Evolutionary conservation across 805 yeast genomes (phyloP).

Genomic region (Candida piceae): DNA sequence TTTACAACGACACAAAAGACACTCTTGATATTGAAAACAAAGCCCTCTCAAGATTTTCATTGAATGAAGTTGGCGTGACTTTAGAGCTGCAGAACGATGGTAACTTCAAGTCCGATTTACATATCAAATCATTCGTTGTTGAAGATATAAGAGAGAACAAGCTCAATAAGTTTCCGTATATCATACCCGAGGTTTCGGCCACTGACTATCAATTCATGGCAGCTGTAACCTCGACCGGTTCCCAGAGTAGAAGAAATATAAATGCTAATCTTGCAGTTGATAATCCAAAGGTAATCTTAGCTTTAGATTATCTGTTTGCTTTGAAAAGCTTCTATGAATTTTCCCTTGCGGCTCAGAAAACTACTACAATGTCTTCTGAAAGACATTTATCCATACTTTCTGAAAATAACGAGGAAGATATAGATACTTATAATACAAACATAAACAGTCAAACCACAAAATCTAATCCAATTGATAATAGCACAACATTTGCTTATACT

Average conservation of each 20-base stretch:
- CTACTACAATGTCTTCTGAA: background rate
- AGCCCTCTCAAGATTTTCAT: conserved; percentile 50
- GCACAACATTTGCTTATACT: background rate
- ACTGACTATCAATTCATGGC: conserved; percentile 70
- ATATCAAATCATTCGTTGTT: conserved; percentile 68
- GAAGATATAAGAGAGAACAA: conserved; percentile 62
- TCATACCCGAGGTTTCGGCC: conserved; percentile 65
- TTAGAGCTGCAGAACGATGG: conserved; percentile 50
- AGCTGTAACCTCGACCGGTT: conserved; percentile 40
- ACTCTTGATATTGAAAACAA: conserved; percentile 32
- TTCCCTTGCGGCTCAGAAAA: conserved; percentile 18
- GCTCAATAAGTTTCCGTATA: conserved; percentile 69
- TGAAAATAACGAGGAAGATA: conserved; percentile 8
- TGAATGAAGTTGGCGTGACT: conserved; percentile 51
- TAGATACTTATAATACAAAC: background rate
- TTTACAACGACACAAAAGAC: conserved; percentile 48
- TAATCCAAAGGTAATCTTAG: conserved; percentile 74
- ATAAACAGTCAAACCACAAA: conserved; percentile 6
- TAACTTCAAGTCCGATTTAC: conserved; percentile 53
- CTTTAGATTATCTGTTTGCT: conserved; percentile 81
- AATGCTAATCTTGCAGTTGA: conserved; percentile 62
- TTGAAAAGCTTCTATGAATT: conserved; percentile 58
- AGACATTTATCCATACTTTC: background rate
- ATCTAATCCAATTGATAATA: conserved; percentile 3
- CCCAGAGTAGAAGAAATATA: conserved; percentile 33